A percentile compares a stretch with the other conserved stretches of the same genome.
These are phyloP conservation scores for Trichoderma sp. DNA, from an alignment of 2,329 filamentous ascomycete genomes.

Conservation along the genomic window DNA sequence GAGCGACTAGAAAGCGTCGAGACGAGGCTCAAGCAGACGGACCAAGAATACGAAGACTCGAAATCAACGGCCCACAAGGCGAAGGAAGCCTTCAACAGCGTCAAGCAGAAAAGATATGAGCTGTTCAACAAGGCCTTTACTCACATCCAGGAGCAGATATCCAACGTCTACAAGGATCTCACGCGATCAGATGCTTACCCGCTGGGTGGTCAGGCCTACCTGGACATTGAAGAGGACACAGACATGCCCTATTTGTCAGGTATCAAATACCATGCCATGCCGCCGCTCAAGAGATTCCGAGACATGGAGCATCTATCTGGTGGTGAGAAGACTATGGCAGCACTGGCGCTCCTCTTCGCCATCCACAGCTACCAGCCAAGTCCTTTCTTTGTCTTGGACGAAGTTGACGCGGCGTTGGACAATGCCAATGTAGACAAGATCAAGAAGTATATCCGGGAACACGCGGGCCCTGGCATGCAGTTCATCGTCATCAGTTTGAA, in stretches of 20 bases:
- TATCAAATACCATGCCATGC: constrained; percentile 99
- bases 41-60: constrained; percentile 85
- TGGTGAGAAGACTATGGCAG: constrained; percentile 98
- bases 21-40: constrained; percentile 74
- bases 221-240: constrained; percentile 91
- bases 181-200: constrained; percentile 89
- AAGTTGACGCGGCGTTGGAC: constrained; percentile 97
- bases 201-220: constrained; percentile 82
- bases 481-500: constrained; percentile 98
- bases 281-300: constrained; percentile 93
- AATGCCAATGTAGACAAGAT: constrained; percentile 96
- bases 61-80: constrained; percentile 70
- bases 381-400: constrained; percentile 97
- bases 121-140: constrained; percentile 93
- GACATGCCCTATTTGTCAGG: constrained; percentile 93
- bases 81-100: constrained; percentile 76
- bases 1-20: constrained; percentile 87
- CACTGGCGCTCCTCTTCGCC: constrained; percentile 91
- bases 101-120: constrained; percentile 80
- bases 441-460: constrained; percentile 91
- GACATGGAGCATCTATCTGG: constrained; percentile 99
- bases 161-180: constrained; percentile 89
- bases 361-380: constrained; percentile 94
- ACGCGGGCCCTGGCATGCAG: constrained; percentile 95
- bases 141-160: constrained; percentile 94